Conservation (phyloP, 352 stramenopile genomes). For the Globisporangium emineosum region DNA sequence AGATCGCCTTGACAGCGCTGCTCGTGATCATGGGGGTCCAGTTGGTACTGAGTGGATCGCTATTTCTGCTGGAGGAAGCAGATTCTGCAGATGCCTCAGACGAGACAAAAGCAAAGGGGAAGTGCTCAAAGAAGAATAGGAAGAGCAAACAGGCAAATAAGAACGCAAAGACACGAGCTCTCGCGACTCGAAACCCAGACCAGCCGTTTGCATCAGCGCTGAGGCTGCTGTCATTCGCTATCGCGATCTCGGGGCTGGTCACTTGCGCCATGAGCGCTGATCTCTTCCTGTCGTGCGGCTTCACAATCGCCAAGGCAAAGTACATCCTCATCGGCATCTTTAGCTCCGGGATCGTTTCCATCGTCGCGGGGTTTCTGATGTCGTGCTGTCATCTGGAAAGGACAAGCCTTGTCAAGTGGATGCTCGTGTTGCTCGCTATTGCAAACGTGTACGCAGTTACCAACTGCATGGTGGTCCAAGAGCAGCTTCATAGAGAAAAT, state of each 20-base stretch:
- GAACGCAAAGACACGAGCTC: background rate
- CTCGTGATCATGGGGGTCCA: slow-evolving; percentile 8
- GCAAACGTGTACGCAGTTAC: slow-evolving; percentile 27
- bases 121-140: background rate
- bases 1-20: slow-evolving; percentile 3
- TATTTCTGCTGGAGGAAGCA: slow-evolving; percentile 8
- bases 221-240: slow-evolving; percentile 6
- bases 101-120: background rate
- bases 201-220: background rate
- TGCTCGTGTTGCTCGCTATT: slow-evolving; percentile 24
- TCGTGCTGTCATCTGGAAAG: slow-evolving; percentile 20
- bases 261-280: slow-evolving; percentile 20
- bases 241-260: slow-evolving; percentile 12
- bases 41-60: slow-evolving; percentile 5
- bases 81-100: slow-evolving; percentile 1
- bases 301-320: background rate
- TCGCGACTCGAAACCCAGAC: background rate
- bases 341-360: slow-evolving; percentile 4
- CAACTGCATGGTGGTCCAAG: slow-evolving; percentile 4
- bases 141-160: background rate
- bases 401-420: slow-evolving; percentile 24
- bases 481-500: background rate
- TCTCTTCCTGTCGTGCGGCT: slow-evolving; percentile 28
- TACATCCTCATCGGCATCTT: slow-evolving; percentile 10
- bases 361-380: slow-evolving; percentile 12